A percentile compares a stretch with the other conserved stretches of the same genome.
Evolutionary conservation across 2,329 filamentous ascomycete species (phyloP).

Genomic region (Pyrenochaeta sp.): DNA sequence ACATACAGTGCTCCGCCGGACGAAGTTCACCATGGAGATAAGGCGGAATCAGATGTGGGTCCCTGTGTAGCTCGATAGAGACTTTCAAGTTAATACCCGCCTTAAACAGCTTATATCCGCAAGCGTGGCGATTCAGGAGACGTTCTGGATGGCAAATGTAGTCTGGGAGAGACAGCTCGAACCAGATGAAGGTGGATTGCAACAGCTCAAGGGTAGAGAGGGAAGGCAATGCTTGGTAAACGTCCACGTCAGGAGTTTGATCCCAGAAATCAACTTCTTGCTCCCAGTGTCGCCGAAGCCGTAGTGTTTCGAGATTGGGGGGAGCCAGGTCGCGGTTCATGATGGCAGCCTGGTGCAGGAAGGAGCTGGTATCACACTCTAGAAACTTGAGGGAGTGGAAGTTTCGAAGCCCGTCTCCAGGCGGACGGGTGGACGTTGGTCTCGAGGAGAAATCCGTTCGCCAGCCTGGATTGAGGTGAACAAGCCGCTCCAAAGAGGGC

Average conservation of each 20-base stretch:
- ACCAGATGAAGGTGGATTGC: constrained; percentile 25
- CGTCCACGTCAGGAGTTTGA: constrained; percentile 29
- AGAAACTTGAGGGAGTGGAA: constrained; percentile 38
- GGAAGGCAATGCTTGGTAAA: constrained; percentile 34
- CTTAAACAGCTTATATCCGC: constrained; percentile 33
- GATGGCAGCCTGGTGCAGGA: constrained; percentile 36
- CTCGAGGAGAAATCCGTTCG: constrained; percentile 14
- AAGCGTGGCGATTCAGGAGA: constrained; percentile 35
- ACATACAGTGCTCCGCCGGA: constrained; percentile 35
- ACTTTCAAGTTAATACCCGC: constrained; percentile 37
- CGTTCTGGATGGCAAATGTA: constrained; percentile 35
- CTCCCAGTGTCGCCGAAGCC: constrained; percentile 31
- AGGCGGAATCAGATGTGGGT: constrained; percentile 36
- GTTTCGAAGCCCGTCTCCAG: constrained; percentile 40
- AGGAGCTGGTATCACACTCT: constrained; percentile 40
- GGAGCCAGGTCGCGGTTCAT: constrained; percentile 36
- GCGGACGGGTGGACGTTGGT: constrained; percentile 17
- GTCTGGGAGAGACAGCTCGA: constrained; percentile 10
- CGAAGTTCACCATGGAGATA: constrained; percentile 38
- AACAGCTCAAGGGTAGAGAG: constrained; percentile 37
- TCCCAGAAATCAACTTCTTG: constrained; percentile 37
- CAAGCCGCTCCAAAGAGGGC: constrained; percentile 40
- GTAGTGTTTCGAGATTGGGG: constrained; percentile 37
- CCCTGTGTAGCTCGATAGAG: constrained; percentile 32
- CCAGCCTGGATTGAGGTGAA: constrained; percentile 36